Conservation (phyloP, 23 red algal genomes). For the Cyanidium caldarium region DNA sequence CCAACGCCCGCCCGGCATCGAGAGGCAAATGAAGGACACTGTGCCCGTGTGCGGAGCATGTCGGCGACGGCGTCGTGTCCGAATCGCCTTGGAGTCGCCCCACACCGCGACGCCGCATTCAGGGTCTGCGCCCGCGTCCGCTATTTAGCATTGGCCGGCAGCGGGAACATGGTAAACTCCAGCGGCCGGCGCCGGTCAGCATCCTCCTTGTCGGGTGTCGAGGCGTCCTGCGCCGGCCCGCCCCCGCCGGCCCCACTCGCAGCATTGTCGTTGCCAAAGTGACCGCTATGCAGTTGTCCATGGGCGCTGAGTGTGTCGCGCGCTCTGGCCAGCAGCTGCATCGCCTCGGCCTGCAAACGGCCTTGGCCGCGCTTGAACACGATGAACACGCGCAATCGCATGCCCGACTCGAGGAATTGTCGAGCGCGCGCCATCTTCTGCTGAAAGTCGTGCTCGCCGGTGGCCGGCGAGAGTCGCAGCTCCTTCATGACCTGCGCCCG, state of each 20-base stretch:
- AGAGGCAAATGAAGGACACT: too few relatives aligned
- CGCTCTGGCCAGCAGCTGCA: conserved; percentile 1
- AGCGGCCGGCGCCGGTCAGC: background rate
- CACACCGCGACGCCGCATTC: too few relatives aligned
- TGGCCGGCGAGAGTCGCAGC: conserved; percentile 45
- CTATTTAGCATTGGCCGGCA: too few relatives aligned
- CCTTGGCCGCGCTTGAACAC: conserved; percentile 56
- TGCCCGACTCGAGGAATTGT: conserved; percentile 32
- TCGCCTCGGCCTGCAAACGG: conserved; percentile 9
- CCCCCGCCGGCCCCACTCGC: background rate
- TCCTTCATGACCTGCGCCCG: conserved; percentile 24
- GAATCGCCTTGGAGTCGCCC: too few relatives aligned
- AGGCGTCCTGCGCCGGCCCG: background rate
- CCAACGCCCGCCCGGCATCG: too few relatives aligned
- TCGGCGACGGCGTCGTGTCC: too few relatives aligned
- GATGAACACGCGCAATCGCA: conserved; percentile 45
- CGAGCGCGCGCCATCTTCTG: conserved; percentile 42
- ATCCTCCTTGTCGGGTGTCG: background rate
- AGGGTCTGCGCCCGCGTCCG: too few relatives aligned
- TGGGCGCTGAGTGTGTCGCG: background rate
- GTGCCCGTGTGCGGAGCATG: too few relatives aligned
- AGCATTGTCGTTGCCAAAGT: background rate
- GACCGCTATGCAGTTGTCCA: background rate
- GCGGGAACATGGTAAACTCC: background rate
- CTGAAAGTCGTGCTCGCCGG: conserved; percentile 33